phyloP scores from a whole-genome alignment of 148 eudicot species.

The Silene uniflora region DNA sequence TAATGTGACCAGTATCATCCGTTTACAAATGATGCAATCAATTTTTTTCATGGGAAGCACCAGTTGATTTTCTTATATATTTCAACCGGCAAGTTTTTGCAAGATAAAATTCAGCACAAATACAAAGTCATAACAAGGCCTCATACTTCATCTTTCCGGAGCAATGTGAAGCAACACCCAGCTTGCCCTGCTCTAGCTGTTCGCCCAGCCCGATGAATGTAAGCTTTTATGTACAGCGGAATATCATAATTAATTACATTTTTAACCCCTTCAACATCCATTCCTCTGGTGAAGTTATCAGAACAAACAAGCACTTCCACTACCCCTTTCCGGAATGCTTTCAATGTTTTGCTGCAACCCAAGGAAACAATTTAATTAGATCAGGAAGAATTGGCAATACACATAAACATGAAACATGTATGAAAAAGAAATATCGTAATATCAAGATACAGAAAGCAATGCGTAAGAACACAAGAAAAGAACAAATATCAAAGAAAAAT shows the following conservation, averaged over 20 bases:
- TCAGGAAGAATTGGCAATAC: background rate
- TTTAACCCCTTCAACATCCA: slow-evolving; percentile 94
- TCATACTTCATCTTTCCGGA: slow-evolving; percentile 69
- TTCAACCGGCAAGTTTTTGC: background rate
- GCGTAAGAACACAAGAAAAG: background rate
- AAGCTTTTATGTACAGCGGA: slow-evolving; percentile 77
- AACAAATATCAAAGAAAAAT: background rate
- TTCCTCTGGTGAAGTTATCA: slow-evolving; percentile 95
- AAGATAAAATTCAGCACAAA: background rate
- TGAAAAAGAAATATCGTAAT: background rate
- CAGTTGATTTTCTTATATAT: background rate
- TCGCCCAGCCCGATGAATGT: slow-evolving; percentile 93
- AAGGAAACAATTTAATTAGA: background rate
- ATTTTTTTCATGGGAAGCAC: background rate
- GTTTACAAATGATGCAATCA: background rate
- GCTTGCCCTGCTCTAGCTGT: slow-evolving; percentile 93
- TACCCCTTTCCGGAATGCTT: slow-evolving; percentile 63
- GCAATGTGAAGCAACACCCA: slow-evolving; percentile 82
- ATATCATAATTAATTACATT: slow-evolving; percentile 85
- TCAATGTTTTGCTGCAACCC: slow-evolving; percentile 61
- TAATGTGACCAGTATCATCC: background rate
- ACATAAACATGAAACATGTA: background rate
- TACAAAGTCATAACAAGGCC: background rate
- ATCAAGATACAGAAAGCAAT: background rate
- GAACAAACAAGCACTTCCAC: slow-evolving; percentile 78